These are phyloP conservation scores for Oxytropis ochrocephala DNA, from an alignment of 306 rosid genomes.

Conservation along the genomic window DNA sequence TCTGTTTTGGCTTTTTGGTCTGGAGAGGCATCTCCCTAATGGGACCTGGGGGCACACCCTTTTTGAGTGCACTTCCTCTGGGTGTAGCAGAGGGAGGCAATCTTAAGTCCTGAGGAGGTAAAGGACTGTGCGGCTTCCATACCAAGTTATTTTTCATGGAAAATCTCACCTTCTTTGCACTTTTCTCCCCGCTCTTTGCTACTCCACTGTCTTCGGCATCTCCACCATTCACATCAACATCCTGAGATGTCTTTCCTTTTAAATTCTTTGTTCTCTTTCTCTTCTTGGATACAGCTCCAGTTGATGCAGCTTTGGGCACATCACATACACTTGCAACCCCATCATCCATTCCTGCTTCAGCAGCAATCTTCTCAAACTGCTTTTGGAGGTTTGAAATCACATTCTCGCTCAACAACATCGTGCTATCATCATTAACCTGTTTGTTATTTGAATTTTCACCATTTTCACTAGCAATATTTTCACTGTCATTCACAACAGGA, in stretches of 20 bases:
- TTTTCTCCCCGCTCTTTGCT: conserved; percentile 63
- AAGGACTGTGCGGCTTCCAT: conserved; percentile 89
- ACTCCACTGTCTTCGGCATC: conserved; percentile 33
- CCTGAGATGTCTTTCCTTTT: conserved; percentile 31
- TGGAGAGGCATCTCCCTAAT: conserved; percentile 59
- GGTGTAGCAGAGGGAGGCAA: conserved; percentile 93
- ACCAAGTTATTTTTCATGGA: conserved; percentile 90
- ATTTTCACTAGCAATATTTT: conserved; percentile 25
- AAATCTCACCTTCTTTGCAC: conserved; percentile 76
- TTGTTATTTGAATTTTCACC: conserved; percentile 25
- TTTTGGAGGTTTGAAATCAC: conserved; percentile 73
- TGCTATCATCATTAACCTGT: conserved; percentile 15
- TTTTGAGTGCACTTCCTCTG: conserved; percentile 97
- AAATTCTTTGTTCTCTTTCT: conserved; percentile 71
- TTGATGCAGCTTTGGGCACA: conserved; percentile 17
- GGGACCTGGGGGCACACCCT: conserved; percentile 96
- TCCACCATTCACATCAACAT: conserved; percentile 21
- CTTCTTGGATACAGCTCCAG: conserved; percentile 52
- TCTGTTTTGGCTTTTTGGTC: conserved; percentile 51
- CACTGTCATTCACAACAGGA: conserved; percentile 12
- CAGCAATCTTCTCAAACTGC: conserved; percentile 88
- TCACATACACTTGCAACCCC: conserved; percentile 38
- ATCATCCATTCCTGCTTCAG: conserved; percentile 59
- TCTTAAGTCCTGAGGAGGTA: conserved; percentile 87
- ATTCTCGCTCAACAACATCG: conserved; percentile 34